Base-by-base conservation (phyloP, 345 rosid species). In the Boechera retrofracta region DNA sequence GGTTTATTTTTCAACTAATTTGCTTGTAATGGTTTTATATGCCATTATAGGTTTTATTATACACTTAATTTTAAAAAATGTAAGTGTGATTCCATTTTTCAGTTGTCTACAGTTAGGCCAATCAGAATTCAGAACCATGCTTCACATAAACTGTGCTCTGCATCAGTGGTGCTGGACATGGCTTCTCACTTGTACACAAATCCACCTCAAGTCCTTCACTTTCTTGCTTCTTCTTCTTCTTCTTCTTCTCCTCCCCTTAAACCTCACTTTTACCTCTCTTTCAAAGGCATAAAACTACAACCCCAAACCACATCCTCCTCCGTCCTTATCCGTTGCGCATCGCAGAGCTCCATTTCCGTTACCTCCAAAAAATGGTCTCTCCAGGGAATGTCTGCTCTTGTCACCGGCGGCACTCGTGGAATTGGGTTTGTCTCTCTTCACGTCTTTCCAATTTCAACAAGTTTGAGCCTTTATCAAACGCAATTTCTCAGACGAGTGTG, bases 351-450 rank as follows among this genome's bases (percentile, higher is more conserved):
- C 24, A 21, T 21, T 21, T 21, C 24, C 24, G 24, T 21, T 21
- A 21, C 24, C 24, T 32, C 62, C 11, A 1, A 64, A 31, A 74
- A 84, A 78, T 87, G 91, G 94, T 83, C 88, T 78, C 91, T 87
- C 56, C 62, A 58, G 0, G 88, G 85, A 26, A 75, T 31, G 83
- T 79, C 86, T 9, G 88, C 92, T 61, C 85, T 88, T 36, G 89
- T 82, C 66, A 85, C 87, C 15, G 91, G 91, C 24, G 93, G 96
- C 7, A 90, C 90, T 64, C 85, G 91, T 7, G 93, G 96, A 0
- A 87, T 90, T 6, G 93, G 93, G 96, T 90, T 62, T 42, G 71
- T 62, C 2, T 59, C n/a, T 54, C 51, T 38, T 45, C 38, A 2
- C 44, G n/a, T 56, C 10, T 48, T 16, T 36, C 38, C 15, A 52